phyloP scores from a whole-genome alignment of 2,329 filamentous ascomycete genomes.

The Aureobasidium uvarum region DNA sequence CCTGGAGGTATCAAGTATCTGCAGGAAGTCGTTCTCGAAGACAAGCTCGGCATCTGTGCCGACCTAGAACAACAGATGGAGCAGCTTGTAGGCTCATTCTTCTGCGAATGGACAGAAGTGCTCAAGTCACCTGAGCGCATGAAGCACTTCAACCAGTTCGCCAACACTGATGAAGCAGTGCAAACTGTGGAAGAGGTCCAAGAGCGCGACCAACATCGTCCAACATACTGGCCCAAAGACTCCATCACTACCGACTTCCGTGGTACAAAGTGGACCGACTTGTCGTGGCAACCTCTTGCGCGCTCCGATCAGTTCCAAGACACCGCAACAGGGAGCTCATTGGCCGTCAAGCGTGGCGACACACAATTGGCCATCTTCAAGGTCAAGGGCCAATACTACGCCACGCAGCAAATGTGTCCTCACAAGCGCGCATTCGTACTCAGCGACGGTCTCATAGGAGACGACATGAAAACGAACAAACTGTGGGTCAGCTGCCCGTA shows the following conservation, averaged over 20 bases:
- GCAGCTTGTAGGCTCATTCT: slow-evolving; percentile 76
- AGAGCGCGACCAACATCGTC: slow-evolving; percentile 71
- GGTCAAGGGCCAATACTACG: slow-evolving; percentile 75
- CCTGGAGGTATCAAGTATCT: slow-evolving; percentile 83
- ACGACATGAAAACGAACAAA: slow-evolving; percentile 57
- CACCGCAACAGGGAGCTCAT: slow-evolving; percentile 68
- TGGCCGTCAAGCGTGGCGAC: slow-evolving; percentile 79
- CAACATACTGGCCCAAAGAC: slow-evolving; percentile 73
- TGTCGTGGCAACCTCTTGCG: slow-evolving; percentile 79
- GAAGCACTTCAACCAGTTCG: slow-evolving; percentile 75
- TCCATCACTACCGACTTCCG: slow-evolving; percentile 69
- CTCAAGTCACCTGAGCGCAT: slow-evolving; percentile 66
- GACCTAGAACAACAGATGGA: slow-evolving; percentile 87
- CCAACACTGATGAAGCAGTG: slow-evolving; percentile 71
- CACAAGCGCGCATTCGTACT: slow-evolving; percentile 90
- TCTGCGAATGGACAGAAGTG: slow-evolving; percentile 89
- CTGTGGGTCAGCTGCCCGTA: slow-evolving; percentile 86
- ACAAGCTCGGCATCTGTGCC: slow-evolving; percentile 80
- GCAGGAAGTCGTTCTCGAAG: slow-evolving; percentile 75
- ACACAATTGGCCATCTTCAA: slow-evolving; percentile 88
- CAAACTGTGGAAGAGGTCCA: slow-evolving; percentile 64
- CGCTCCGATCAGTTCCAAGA: slow-evolving; percentile 67
- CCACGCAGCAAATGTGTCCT: slow-evolving; percentile 91
- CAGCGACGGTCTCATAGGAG: slow-evolving; percentile 78
- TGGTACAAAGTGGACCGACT: slow-evolving; percentile 62